Evolutionary conservation across 495 filamentous ascomycete genomes (phyloP), one percentile per base, ranked within the genome.

Genomic region (Neurospora pannonica): DNA sequence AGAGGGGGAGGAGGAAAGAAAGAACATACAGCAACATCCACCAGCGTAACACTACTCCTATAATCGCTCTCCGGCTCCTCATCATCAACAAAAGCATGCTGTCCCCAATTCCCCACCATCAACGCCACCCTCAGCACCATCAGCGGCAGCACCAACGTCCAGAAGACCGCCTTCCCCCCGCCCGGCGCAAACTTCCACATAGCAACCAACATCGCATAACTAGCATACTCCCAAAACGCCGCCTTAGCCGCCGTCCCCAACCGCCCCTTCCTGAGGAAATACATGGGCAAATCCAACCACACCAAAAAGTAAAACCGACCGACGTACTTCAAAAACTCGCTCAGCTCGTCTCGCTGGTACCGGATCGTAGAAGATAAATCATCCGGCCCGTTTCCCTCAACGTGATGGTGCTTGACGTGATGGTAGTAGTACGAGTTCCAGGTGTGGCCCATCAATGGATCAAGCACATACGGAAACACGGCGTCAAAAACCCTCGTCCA

Each of bases 351-450:
- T 8, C 93, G 88, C 78, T 95, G 91, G 78, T 93, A 94, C 31
- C 90, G 87, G 46, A 94, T 86, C 15, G 93, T 94, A 0, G 91
- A 91, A 11, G 89, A 91, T 7, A 95, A 85, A 77, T 95, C 93
- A 43, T 89, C 84, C 0, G 92, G 91, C 1, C 92, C 93, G 79
- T 95, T 95, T 72, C 88, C 90, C 79, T 95, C 93, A 70, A 94
- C 90, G 76, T 94, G 93, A 78, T 94, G 93, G 79, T 93, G 91
- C 82, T 95, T 94, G 75, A 94, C 91, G 76, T 94, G 93, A 79
- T 95, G 93, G 77, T 93, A 94, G 79, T 86, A 95, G 81, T 94
- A 95, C 11, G 88, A 90, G 80, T 94, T 91, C 91, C 91, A 94
- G 0, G 93, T 94, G 76, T 94, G 92, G 2, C 93, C 93, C 85